phyloP scores from a whole-genome alignment of 768 basidiomycete species.

The Cystofilobasidium capitatum region DNA sequence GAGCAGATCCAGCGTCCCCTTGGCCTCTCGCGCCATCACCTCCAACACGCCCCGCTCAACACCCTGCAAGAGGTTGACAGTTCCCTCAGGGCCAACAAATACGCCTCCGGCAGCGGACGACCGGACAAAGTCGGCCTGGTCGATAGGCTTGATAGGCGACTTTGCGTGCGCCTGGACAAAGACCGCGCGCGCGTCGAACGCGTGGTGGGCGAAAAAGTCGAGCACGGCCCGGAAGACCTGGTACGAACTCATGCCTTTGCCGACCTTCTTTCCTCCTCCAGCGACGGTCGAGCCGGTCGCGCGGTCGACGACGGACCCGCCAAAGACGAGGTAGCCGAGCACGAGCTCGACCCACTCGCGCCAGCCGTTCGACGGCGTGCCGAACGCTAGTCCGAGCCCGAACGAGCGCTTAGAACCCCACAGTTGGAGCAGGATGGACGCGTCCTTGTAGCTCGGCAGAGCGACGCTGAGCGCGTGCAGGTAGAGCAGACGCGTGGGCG shows the following conservation, averaged over 20 bases:
- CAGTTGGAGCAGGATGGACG: conserved; percentile 65
- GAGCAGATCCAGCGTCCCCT: conserved; percentile 61
- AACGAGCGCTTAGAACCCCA: conserved; percentile 88
- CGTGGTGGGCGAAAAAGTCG: conserved; percentile 70
- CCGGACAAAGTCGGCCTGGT: conserved; percentile 32
- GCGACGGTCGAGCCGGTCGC: conserved; percentile 32
- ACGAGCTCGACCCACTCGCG: conserved; percentile 53
- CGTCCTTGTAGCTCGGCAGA: conserved; percentile 58
- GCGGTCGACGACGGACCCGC: conserved; percentile 50
- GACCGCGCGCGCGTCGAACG: conserved; percentile 51
- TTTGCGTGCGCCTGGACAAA: conserved; percentile 50
- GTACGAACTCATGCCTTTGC: conserved; percentile 76
- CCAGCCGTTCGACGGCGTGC: conserved; percentile 43
- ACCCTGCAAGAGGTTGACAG: conserved; percentile 63
- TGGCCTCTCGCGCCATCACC: conserved; percentile 68
- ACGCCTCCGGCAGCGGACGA: conserved; percentile 42
- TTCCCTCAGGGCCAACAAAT: conserved; percentile 69
- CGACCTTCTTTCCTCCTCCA: conserved; percentile 50
- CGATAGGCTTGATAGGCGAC: conserved; percentile 18
- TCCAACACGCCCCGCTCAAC: conserved; percentile 69
- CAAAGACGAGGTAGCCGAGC: conserved; percentile 45
- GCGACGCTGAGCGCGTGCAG: conserved; percentile 48
- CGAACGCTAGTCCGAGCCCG: conserved; percentile 28
- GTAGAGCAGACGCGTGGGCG: conserved; percentile 46
- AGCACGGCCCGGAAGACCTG: conserved; percentile 77